Percentiles rank a stretch among this genome's conserved stretches.
These are phyloP conservation scores for Adansonia digitata DNA, from an alignment of 345 rosid species.

Conservation along the genomic window DNA sequence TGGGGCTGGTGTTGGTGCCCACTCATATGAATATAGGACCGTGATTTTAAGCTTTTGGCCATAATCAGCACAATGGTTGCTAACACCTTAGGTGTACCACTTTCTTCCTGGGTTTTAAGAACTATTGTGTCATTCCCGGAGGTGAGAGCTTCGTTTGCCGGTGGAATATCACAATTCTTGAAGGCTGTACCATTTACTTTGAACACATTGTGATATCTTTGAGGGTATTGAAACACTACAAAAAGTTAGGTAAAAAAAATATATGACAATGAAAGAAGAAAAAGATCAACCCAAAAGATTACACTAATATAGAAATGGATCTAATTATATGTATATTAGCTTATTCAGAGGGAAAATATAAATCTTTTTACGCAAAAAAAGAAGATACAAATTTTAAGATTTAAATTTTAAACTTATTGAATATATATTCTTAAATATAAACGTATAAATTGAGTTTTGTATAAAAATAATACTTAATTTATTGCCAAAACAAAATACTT, in stretches of 20 bases:
- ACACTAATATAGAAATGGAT: background rate
- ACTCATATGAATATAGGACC: background rate
- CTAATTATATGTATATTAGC: background rate
- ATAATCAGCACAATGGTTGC: constrained; percentile 16
- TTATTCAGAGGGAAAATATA: too few relatives aligned
- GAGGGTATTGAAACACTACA: constrained; percentile 33
- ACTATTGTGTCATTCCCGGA: constrained; percentile 33
- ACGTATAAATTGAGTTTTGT: too few relatives aligned
- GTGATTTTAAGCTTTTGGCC: constrained; percentile 36
- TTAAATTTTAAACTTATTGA: background rate
- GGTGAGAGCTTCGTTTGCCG: background rate
- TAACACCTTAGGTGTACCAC: constrained; percentile 43
- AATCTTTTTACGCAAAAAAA: too few relatives aligned
- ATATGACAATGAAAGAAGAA: too few relatives aligned
- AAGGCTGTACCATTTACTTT: constrained; percentile 27
- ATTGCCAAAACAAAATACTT: constrained; percentile 30
- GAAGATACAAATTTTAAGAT: too few relatives aligned
- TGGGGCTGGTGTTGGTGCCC: constrained; percentile 14
- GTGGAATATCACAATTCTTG: constrained; percentile 22
- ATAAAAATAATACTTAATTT: too few relatives aligned
- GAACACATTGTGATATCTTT: constrained; percentile 29
- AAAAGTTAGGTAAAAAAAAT: background rate
- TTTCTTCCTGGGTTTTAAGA: constrained; percentile 26
- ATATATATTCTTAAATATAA: too few relatives aligned
- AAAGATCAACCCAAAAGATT: background rate